These are phyloP conservation scores for Boletus edulis DNA, from an alignment of 768 basidiomycete genomes.

Conservation along the genomic window DNA sequence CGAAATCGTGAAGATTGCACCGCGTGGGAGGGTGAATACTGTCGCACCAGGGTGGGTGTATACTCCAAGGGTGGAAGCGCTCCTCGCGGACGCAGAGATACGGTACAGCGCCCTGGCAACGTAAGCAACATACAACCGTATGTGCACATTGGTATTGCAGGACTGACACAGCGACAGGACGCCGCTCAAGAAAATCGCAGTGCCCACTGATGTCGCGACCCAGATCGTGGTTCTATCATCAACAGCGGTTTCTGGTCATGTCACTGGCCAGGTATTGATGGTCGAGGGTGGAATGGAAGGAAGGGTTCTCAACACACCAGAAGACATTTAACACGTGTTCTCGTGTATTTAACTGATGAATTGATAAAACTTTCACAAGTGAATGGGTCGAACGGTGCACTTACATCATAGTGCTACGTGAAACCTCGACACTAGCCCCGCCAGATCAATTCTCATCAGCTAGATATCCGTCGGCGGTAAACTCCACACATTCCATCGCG, in stretches of 20 bases:
- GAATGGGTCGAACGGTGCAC: background rate
- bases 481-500: conserved; percentile 50
- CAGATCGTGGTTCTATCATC: conserved; percentile 66
- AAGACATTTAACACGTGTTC: conserved; percentile 11
- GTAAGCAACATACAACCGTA: conserved; percentile 36
- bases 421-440: background rate
- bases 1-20: conserved; percentile 76
- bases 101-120: conserved; percentile 63
- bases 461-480: conserved; percentile 46
- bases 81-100: conserved; percentile 52
- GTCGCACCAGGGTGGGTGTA: conserved; percentile 68
- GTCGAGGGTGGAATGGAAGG: conserved; percentile 82
- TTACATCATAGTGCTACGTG: background rate
- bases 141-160: no score
- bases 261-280: conserved; percentile 72
- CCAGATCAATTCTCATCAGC: conserved; percentile 22
- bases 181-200: conserved; percentile 67
- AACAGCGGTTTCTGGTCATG: conserved; percentile 60
- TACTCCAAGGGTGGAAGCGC: conserved; percentile 60
- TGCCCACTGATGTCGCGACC: conserved; percentile 59
- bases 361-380: background rate
- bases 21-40: conserved; percentile 65
- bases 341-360: no score
- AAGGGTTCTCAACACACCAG: conserved; percentile 41
- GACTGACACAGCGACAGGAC: conserved; percentile 38